Evolutionary conservation across 208 protist species (phyloP).

Genomic region (Endotrypanum monterogeii): DNA sequence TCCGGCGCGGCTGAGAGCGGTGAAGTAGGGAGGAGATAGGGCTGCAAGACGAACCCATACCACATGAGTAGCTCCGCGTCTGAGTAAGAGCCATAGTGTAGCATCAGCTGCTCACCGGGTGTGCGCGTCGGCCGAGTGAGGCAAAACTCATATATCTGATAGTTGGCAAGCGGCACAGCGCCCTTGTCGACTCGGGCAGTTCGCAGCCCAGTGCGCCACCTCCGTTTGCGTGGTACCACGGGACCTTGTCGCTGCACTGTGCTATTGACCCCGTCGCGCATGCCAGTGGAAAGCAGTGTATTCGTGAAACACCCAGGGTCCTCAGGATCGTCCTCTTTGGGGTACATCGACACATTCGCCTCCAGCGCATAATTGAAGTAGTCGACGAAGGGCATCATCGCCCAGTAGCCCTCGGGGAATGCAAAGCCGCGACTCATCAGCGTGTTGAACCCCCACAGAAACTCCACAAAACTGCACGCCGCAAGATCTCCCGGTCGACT

Average conservation of each 20-base stretch:
- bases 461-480: conserved; percentile 50
- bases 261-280: not conserved
- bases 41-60: conserved; percentile 90
- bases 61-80: conserved; percentile 89
- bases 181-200: conserved; percentile 25
- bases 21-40: conserved; percentile 47
- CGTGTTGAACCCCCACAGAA: conserved; percentile 87
- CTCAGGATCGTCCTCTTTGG: conserved; percentile 17
- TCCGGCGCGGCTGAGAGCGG: conserved; percentile 2
- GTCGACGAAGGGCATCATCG: conserved; percentile 90
- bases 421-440: conserved; percentile 87
- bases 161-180: conserved; percentile 23
- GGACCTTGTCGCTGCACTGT: not conserved
- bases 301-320: conserved; percentile 23
- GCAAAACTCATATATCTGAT: conserved; percentile 62
- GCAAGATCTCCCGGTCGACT: not conserved
- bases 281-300: not conserved
- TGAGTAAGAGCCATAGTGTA: conserved; percentile 89
- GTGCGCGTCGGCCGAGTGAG: conserved; percentile 33
- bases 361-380: conserved; percentile 91
- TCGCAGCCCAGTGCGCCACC: conserved; percentile 15
- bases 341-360: conserved; percentile 70
- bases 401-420: conserved; percentile 85
- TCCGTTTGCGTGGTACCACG: conserved; percentile 8
- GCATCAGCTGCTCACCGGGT: conserved; percentile 63